Evolutionary conservation across 179 eudicot genomes (phyloP).

Genomic region (Beta corolliflora): DNA sequence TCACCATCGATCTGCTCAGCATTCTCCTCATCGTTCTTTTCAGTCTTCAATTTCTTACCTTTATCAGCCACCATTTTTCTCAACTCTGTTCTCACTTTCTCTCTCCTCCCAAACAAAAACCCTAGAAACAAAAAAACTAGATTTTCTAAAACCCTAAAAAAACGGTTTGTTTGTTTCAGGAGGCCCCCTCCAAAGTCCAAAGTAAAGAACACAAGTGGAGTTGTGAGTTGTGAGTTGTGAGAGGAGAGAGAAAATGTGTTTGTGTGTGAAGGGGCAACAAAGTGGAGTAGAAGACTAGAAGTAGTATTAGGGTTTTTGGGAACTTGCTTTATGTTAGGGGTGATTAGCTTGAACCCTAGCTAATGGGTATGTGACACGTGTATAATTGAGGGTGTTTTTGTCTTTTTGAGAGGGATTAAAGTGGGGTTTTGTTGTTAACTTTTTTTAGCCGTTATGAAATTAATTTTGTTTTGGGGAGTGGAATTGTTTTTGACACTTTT

Average conservation of each 20-base stretch:
- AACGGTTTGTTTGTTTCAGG: neutral
- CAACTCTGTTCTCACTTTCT: neutral
- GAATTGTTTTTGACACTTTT: neutral
- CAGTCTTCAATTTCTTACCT: constrained; percentile 70
- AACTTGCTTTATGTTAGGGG: neutral
- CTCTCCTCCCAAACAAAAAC: constrained; percentile 9
- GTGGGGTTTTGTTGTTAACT: neutral
- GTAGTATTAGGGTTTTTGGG: constrained; percentile 24
- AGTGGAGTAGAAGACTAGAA: too few species aligned
- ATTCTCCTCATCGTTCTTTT: constrained; percentile 55
- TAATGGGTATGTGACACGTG: constrained; percentile 2
- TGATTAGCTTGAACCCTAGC: constrained; percentile 15
- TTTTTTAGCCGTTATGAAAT: constrained; percentile 2
- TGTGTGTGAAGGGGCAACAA: neutral
- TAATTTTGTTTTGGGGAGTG: neutral
- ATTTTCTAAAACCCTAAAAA: constrained; percentile 39
- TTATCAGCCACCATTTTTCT: constrained; percentile 69
- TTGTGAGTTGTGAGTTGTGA: neutral
- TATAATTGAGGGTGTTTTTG: neutral
- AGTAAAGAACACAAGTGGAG: neutral
- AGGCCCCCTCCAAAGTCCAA: constrained; percentile 2
- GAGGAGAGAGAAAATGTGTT: constrained; percentile 6
- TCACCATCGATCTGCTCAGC: constrained; percentile 61
- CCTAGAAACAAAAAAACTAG: constrained; percentile 19
- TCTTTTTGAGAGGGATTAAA: neutral